phyloP scores from a whole-genome alignment of 1,284 basidiomycete species.

The Vanrija sp. region DNA sequence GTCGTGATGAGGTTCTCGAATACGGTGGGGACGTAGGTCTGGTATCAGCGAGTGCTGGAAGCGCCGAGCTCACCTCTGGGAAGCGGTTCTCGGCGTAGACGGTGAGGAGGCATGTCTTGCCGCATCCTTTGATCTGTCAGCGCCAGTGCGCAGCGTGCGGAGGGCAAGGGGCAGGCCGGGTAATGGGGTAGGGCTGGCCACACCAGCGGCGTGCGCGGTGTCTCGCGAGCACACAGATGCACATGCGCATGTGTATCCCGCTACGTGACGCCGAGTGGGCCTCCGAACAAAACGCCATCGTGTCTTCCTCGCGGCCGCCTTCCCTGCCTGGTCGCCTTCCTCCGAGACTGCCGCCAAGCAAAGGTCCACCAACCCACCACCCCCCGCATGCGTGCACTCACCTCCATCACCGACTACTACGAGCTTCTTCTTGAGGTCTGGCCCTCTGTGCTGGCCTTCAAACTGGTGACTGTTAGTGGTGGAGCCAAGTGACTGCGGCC shows the following conservation, averaged over 20 bases:
- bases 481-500: neutral
- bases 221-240: too few relatives aligned
- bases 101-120: slow-evolving; percentile 56
- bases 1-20: slow-evolving; percentile 97
- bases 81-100: slow-evolving; percentile 93
- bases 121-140: slow-evolving; percentile 51
- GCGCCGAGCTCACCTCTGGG: slow-evolving; percentile 81
- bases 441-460: slow-evolving; percentile 48
- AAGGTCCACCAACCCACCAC: too few relatives aligned
- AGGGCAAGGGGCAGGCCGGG: too few relatives aligned
- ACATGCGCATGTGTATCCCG: neutral
- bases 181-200: neutral
- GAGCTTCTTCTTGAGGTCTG: slow-evolving; percentile 81
- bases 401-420: slow-evolving; percentile 66
- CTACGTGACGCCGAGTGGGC: too few relatives aligned
- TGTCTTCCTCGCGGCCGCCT: too few relatives aligned
- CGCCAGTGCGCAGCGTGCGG: neutral
- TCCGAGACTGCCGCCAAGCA: neutral
- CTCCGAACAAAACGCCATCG: too few relatives aligned
- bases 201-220: neutral
- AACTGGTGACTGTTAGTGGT: slow-evolving; percentile 3
- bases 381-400: slow-evolving; percentile 15
- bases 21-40: slow-evolving; percentile 96
- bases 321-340: neutral
- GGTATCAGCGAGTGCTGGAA: too few relatives aligned